phyloP scores from a whole-genome alignment of 345 rosid genomes.

The Populus euphratica region DNA sequence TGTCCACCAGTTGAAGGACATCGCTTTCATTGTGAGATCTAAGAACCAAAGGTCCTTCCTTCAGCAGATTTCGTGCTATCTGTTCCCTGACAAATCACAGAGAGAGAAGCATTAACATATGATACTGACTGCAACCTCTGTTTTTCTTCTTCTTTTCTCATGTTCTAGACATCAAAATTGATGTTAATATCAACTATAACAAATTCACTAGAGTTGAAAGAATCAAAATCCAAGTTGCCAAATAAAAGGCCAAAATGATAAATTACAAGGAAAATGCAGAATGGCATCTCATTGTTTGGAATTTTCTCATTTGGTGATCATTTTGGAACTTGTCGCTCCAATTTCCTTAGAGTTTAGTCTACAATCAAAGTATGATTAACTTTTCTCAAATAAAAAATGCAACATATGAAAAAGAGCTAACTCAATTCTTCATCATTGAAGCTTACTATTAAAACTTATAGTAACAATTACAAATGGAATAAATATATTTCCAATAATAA shows the following conservation, averaged over 20 bases:
- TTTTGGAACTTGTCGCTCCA: background rate
- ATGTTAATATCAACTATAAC: background rate
- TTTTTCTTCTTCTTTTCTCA: background rate
- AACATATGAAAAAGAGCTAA: background rate
- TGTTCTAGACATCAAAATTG: background rate
- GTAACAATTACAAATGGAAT: background rate
- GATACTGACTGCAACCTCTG: background rate
- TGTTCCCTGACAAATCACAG: constrained; percentile 43
- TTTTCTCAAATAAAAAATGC: background rate
- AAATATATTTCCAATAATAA: background rate
- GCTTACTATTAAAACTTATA: background rate
- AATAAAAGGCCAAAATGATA: background rate
- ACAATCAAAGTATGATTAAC: background rate
- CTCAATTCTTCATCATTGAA: background rate
- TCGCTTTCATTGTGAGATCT: constrained; percentile 39
- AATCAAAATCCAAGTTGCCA: background rate
- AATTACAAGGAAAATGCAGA: background rate
- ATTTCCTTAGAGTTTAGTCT: background rate
- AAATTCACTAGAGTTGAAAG: background rate
- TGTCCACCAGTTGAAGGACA: constrained; percentile 51
- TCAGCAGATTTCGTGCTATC: constrained; percentile 52
- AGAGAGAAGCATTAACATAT: background rate
- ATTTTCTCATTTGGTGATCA: background rate
- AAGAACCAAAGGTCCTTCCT: constrained; percentile 54
- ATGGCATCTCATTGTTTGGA: background rate